Base-by-base conservation (phyloP, 2,329 filamentous ascomycete genomes). In the Colletotrichum phormii region DNA sequence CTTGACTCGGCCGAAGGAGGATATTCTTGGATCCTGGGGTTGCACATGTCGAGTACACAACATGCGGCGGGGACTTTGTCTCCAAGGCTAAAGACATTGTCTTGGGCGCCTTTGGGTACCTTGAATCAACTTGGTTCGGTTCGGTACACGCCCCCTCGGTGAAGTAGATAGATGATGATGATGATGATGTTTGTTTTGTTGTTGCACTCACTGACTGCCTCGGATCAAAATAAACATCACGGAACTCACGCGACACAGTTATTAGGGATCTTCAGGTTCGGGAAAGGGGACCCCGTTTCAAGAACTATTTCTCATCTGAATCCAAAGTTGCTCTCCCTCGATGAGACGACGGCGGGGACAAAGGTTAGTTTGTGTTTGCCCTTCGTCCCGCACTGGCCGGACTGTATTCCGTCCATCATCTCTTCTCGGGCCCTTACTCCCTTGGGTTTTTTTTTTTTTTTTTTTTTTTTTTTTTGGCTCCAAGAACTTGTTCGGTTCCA, bases 1-100 rank as follows among this genome's bases (percentile, higher is more conserved):
- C 24, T 15, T 64, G 54, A 64, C 66, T 64, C 66, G 46, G 65
- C 66, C 46, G 33, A 67, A 60, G 42, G n/a, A 31, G 22, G 66
- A 49, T 72, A 61, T 72, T 70, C 60, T 72, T 70, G 60, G 66
- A 53, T 55, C 29, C 60, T 33, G 24, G 33, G 33, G 69, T 68
- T 35, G 42, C 49, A 72, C 64, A 26, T 58, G 29, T 29, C 37
- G 22, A 29, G 59, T 22, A 49, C 65, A 59, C 37, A 12, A 35
- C 65, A 26, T 29, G 13, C 33, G 42, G 24, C 46, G 54, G 37
- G 37, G 29, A 33, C 33, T 26, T 49, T 53, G 53, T 59, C 58
- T 68, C 65, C 29, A 33, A 33, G 26, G 15, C 49, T 18, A 13
- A n/a, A 42, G 37, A 69, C 65, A 72, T 46, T 29, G 68, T 71